Evolutionary conservation across 805 yeast genomes (phyloP).

Genomic region (Wickerhamiella sergipiensis): DNA sequence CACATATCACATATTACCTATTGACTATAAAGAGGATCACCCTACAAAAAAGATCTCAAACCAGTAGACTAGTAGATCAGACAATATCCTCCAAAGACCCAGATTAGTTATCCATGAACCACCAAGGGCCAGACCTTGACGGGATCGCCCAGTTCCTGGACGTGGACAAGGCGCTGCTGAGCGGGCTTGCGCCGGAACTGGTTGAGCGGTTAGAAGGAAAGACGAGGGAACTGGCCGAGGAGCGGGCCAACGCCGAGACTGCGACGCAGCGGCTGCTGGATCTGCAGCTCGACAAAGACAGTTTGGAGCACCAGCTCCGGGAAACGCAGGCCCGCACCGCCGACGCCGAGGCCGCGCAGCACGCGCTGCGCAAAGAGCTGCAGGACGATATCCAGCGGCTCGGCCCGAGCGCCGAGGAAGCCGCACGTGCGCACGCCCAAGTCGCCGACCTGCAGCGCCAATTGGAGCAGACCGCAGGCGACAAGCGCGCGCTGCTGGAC

Average conservation of each 20-base stretch:
- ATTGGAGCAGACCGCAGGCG: constrained; percentile 2
- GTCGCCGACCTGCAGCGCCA: constrained; percentile 1
- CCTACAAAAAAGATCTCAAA: too few relatives aligned
- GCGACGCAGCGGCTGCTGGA: not conserved
- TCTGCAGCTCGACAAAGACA: not conserved
- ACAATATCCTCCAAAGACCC: too few relatives aligned
- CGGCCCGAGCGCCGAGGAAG: constrained; percentile 1
- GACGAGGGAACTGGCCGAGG: not conserved
- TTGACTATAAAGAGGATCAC: too few relatives aligned
- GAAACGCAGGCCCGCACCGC: not conserved
- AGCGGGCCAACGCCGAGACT: not conserved
- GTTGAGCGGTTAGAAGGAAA: not conserved
- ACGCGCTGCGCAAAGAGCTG: not conserved
- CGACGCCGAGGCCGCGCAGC: not conserved
- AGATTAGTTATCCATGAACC: not conserved
- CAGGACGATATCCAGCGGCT: not conserved
- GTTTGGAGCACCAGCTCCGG: not conserved
- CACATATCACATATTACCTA: too few relatives aligned
- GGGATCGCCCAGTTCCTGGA: not conserved
- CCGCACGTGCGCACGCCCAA: not conserved
- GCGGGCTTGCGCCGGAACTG: not conserved
- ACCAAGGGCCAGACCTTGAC: not conserved
- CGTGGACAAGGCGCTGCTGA: not conserved
- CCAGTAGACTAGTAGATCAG: too few relatives aligned
- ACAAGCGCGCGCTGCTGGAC: constrained; percentile 2